Base-by-base conservation (phyloP, 2,329 filamentous ascomycete genomes). In the Nemania bipapillata region DNA sequence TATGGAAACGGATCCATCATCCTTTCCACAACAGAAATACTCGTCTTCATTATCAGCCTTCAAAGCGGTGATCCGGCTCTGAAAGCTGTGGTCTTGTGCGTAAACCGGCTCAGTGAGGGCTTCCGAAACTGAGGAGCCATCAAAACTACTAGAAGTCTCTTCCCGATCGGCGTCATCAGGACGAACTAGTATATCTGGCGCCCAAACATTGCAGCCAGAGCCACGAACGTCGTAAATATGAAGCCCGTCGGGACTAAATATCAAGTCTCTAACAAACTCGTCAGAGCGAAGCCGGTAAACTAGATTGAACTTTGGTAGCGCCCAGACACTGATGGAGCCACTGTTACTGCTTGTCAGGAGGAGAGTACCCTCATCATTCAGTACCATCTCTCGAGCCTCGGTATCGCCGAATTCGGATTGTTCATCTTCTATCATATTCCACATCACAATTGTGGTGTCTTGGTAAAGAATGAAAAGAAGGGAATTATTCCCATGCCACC, bases 381-480 rank as follows among this genome's bases (percentile, higher is more conserved):
- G 9, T 22, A 20, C 7, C 47, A 62, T 62, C 8, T 9, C 11
- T 15, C 59, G 11, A 4, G 59, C 59, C 49, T 20, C 17, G 2
- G 59, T 62, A 22, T 62, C 8, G 15, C 47, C n/a, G n/a, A 24
- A 54, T 15, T 11, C 42, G 32, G 42, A 9, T 26, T 62, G 59
- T 9, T 62, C 59, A 24, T 62, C 59, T 1, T 62, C 59, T 3
- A 53, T 37, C 4, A 62, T n/a, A 28, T 62, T 32, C 59, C 47
- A 62, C n/a, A 17, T n/a, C 4, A 62, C 47, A 30, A 54, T 54
- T 15, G 5, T 62, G 11, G 59, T 54, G 47, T 62, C 59, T 53
- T 62, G 8, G 9, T 62, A 54, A 1, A 62, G 17, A 26, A 62
- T 54, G 17, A 62, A n/a, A 6, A 62, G 32, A 52, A 26, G 12